Conservation (phyloP, 2,329 filamentous ascomycete genomes). For the Hirsutella minnesotensis region DNA sequence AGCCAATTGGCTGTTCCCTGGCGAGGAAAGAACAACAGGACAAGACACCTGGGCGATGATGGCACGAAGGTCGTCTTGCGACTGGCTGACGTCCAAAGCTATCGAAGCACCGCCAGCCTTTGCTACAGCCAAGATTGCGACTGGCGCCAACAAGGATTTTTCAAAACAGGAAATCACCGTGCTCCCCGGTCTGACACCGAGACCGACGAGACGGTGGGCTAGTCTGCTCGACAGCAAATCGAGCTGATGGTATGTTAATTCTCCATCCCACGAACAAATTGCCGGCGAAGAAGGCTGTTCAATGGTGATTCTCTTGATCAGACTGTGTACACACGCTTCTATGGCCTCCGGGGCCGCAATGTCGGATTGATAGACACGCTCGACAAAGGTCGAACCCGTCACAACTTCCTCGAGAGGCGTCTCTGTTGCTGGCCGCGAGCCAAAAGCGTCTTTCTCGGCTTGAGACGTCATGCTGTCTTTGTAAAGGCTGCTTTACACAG, state of each 20-base stretch:
- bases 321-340: conserved; percentile 3
- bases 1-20: neutral
- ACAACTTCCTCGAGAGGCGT: neutral
- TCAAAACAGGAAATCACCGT: conserved; percentile 7
- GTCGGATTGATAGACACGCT: neutral
- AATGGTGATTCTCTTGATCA: conserved; percentile 2
- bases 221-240: conserved; percentile 2
- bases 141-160: conserved; percentile 11
- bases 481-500: neutral
- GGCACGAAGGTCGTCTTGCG: neutral
- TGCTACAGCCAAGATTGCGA: conserved; percentile 13
- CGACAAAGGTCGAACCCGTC: neutral
- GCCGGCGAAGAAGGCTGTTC: neutral
- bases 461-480: neutral
- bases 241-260: conserved; percentile 3
- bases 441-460: neutral
- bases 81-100: conserved; percentile 4
- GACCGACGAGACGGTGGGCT: neutral
- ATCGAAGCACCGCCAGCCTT: conserved; percentile 14
- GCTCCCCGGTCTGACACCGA: neutral
- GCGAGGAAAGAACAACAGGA: neutral
- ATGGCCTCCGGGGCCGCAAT: neutral
- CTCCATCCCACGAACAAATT: conserved; percentile 4
- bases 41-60: neutral
- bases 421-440: neutral